Base-by-base conservation (phyloP, 2,329 filamentous ascomycete species). In the Penicillium brasilianum region DNA sequence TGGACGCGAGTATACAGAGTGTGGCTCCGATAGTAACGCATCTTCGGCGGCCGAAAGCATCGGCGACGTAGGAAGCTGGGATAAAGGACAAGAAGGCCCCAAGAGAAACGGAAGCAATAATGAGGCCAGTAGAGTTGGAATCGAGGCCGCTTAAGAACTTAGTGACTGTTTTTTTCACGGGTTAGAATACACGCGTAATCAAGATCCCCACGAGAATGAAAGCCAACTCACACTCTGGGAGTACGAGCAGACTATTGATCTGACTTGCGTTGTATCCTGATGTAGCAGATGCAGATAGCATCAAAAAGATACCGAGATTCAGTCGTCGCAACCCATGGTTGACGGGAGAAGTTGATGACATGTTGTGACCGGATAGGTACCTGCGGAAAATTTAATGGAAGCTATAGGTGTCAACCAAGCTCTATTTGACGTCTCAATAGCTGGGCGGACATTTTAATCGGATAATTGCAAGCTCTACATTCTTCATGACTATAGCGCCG, bases 21-120 rank as follows among this genome's bases (percentile, higher is more conserved):
- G 63, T 36, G 13, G 76, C 73, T 1, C 77, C 82, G 41, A 81
- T 74, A 59, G 77, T 79, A 28, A 83, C 78, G 18, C 78, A 77
- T 59, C 74, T 72, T 4, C 74, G 77, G 20, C 81, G 74, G 1
- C 82, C 82, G 9, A 77, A 72, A 74, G 76, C 80, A 60, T 83
- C 82, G 39, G 79, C 66, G 20, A 66, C 62, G 34, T 69, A 69
- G 16, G 67, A 67, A 34, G 57, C 67, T 20, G 67, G 67, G 11
- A 69, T 66, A n/a, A 69, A 69, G 6, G 67, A 22, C 34, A 67
- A 52, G 39, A 69, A 69, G 7, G 67, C 57, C 9, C 67, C 67
- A 3, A 69, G 58, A 3, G 67, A 69, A 22, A 69, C 66, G 18
- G 67, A 59, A n/a, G 67, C 67, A 22, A 69, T 69, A 20, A 69